Base-by-base conservation (phyloP, 805 yeast genomes). In the Saccharomyces paradoxus region DNA sequence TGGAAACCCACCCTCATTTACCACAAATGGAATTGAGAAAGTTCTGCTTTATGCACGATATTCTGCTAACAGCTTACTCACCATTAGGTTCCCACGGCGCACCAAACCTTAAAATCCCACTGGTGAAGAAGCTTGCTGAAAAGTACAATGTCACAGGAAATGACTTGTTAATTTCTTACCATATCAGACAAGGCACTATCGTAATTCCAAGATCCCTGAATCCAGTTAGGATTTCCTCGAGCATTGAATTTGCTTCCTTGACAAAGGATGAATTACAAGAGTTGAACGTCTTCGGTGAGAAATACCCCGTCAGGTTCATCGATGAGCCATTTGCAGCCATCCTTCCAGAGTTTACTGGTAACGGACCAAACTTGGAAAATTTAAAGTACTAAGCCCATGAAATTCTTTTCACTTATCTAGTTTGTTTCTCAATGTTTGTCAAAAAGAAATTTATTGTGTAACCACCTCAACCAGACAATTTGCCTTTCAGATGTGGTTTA, bases 191-290 rank as follows among this genome's bases (percentile, higher is more conserved):
- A 46, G 90, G 87, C 2, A 76, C 86, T 53, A 74, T 77, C 9
- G 82, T 79, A 1, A 70, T 87, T 49, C 89, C 94, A 48, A 81
- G 91, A 71, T 84, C 96, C 0, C 75, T 82, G 14, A 87, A 86
- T 51, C 74, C 79, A n/a, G 77, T 77, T 26, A 81, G 96, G 66
- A 79, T 88, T 51, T 65, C 68, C 28, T 60, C 71, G 22, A 76
- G 77, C 63, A 63, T 73, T 46, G 69, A 71, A 56, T 60, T 69
- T 51, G 71, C 73, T 41, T 70, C 74, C 17, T 69, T 81, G 41
- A 64, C 74, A 30, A 60, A 63, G 21, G 77, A 74, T 50, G 83
- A 81, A 49, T 53, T 79, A 51, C 64, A 66, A n/a, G 59, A 60
- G 26, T 62, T 80, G 56, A 70, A 65, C 50, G 53, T 65, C 2